A percentile compares a stretch with the other conserved stretches of the same genome.
phyloP scores from a whole-genome alignment of 2,329 filamentous ascomycete genomes.

The Neocatenulostroma microsporum region DNA sequence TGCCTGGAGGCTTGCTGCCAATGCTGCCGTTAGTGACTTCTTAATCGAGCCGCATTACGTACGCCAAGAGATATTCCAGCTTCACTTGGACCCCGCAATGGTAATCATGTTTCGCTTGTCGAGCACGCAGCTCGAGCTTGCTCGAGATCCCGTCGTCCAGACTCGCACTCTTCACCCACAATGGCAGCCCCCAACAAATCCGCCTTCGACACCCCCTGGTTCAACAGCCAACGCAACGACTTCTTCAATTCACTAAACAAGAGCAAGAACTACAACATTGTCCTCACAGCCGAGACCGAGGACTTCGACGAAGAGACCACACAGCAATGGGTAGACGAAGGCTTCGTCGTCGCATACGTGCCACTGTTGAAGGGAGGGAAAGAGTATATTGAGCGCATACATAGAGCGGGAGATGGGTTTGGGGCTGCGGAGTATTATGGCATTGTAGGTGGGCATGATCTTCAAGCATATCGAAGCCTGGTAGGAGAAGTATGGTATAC shows the following conservation, averaged over 20 bases:
- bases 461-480: too few species aligned
- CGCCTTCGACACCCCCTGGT: slow-evolving; percentile 27
- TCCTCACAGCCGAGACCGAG: slow-evolving; percentile 45
- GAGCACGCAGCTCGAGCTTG: too few species aligned
- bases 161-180: too few species aligned
- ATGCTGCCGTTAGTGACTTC: too few species aligned
- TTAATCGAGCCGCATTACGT: too few species aligned
- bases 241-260: slow-evolving; percentile 33
- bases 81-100: too few species aligned
- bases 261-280: slow-evolving; percentile 38
- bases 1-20: too few species aligned
- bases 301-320: slow-evolving; percentile 50
- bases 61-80: too few species aligned
- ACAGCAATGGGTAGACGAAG: slow-evolving; percentile 52
- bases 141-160: too few species aligned
- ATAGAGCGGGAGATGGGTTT: slow-evolving; percentile 47
- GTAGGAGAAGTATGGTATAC: too few species aligned
- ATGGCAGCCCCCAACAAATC: too few species aligned
- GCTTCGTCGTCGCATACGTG: slow-evolving; percentile 52
- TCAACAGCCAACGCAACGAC: slow-evolving; percentile 11
- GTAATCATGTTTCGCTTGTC: too few species aligned
- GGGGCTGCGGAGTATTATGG: slow-evolving; percentile 54
- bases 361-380: slow-evolving; percentile 45
- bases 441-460: slow-evolving; percentile 50
- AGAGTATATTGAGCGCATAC: slow-evolving; percentile 41